Base-by-base conservation (phyloP, 83 land plant genomes). In the Larix sibirica region DNA sequence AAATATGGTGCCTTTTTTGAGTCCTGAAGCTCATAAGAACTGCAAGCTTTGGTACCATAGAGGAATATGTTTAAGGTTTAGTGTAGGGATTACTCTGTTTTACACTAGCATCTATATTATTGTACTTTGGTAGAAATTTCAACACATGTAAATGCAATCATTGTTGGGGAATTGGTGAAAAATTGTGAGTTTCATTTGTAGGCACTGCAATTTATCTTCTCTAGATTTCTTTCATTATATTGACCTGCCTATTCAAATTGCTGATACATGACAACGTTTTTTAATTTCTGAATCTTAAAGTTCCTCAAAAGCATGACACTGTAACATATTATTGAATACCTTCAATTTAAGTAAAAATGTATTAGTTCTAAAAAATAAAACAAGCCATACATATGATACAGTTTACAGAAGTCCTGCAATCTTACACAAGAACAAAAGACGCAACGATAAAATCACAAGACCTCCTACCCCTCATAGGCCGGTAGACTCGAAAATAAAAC, bases 81-180 rank as follows among this genome's bases (percentile, higher is more conserved):
- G 16, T 2, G 33, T 21, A 8, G 33, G 24, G 21, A 26, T 38
- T 40, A 8, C 9, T n/a, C n/a, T 42, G 6, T 73, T 20, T 73
- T 42, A 40, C 54, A 42, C 74, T 21, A 73, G 77, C 56, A 73
- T 73, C n/a, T 42, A 21, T 73, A 73, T 40, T 73, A 42, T 73
- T 73, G 47, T 73, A 73, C 42, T 40, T 42, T 20, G 17, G 77
- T 54, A 54, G 21, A 73, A 73, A 73, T 73, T 73, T 20, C 54
- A 26, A 71, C 76, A 73, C 77, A 73, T 73, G 77, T 73, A 73
- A 42, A 73, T 73, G 10, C 20, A n/a, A 73, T 73, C 77, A 73
- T 73, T 73, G 77, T 24, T n/a, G 77, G 76, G 77, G 42, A 73
- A 73, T 40, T 73, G 77, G 77, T 42, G 23, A 40, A 70, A 42